Percentiles rank a stretch among this genome's conserved stretches.
These are phyloP conservation scores for Vachellia collinsii DNA, from an alignment of 306 rosid species.

Conservation along the genomic window DNA sequence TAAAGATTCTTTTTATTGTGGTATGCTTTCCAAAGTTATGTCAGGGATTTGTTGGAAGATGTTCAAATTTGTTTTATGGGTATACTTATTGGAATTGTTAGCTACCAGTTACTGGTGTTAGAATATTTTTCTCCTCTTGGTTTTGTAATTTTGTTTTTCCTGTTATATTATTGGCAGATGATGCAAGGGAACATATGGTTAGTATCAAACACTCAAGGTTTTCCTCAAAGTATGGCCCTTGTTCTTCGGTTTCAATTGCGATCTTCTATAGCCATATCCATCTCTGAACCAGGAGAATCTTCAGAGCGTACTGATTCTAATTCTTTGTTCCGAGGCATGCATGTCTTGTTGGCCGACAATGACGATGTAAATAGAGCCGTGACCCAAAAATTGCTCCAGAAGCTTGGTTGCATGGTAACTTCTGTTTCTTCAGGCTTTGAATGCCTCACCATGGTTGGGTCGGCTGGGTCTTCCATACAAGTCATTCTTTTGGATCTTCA, in stretches of 20 bases:
- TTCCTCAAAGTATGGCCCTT: conserved; percentile 86
- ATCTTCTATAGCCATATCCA: conserved; percentile 70
- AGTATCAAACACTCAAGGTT: conserved; percentile 73
- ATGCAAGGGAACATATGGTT: conserved; percentile 98
- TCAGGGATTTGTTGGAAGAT: background rate
- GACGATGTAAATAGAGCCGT: conserved; percentile 95
- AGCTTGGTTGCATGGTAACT: conserved; percentile 82
- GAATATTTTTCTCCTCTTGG: conserved; percentile 3
- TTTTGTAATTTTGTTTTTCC: conserved; percentile 20
- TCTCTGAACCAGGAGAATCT: conserved; percentile 79
- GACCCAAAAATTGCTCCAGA: conserved; percentile 80
- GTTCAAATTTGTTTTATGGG: background rate
- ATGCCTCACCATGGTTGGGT: conserved; percentile 72
- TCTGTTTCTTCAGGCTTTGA: conserved; percentile 84
- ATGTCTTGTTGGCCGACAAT: conserved; percentile 74
- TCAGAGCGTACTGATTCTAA: conserved; percentile 67
- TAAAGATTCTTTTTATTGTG: background rate
- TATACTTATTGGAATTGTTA: background rate
- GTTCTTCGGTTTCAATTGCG: conserved; percentile 83
- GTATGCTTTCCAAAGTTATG: background rate
- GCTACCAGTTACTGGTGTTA: conserved; percentile 13
- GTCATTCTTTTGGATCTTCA: conserved; percentile 84
- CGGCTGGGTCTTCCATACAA: conserved; percentile 66
- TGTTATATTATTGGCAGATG: conserved; percentile 58
- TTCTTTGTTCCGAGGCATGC: conserved; percentile 73